Evolutionary conservation across 1,139 yeast genomes (phyloP).

Genomic region (Candida gigantensis): DNA sequence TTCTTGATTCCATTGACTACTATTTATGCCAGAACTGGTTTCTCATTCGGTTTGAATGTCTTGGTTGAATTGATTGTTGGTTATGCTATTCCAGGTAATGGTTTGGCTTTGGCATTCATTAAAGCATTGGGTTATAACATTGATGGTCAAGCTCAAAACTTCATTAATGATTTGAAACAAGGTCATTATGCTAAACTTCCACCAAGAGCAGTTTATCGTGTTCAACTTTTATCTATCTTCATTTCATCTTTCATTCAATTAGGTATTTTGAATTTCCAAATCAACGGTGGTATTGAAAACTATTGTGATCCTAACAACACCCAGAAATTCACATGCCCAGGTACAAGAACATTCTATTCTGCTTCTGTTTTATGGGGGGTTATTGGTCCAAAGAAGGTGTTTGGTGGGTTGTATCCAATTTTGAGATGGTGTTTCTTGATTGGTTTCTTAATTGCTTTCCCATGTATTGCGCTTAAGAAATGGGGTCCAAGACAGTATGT

Average conservation of each 20-base stretch:
- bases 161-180: conserved; percentile 54
- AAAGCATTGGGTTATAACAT: too few relatives aligned
- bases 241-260: conserved; percentile 49
- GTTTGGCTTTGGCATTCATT: conserved; percentile 55
- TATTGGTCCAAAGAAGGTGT: conserved; percentile 63
- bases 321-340: conserved; percentile 53
- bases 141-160: too few relatives aligned
- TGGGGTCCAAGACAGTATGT: conserved; percentile 32
- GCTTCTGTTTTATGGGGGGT: conserved; percentile 69
- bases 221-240: conserved; percentile 50
- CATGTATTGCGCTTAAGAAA: conserved; percentile 42
- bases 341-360: conserved; percentile 48
- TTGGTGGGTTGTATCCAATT: conserved; percentile 48
- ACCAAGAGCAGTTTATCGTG: conserved; percentile 61
- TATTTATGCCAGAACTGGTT: too few relatives aligned
- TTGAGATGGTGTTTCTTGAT: conserved; percentile 55
- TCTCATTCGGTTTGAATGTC: too few relatives aligned
- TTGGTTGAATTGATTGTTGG: conserved; percentile 61
- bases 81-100: conserved; percentile 62
- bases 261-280: conserved; percentile 56
- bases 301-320: conserved; percentile 48
- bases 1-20: too few relatives aligned
- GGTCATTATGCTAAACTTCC: conserved; percentile 63
- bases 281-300: conserved; percentile 41
- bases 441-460: conserved; percentile 50